Evolutionary conservation across 2,329 filamentous ascomycete genomes (phyloP), one percentile per base, ranked within the genome.

Genomic region (Xylariales sp.): DNA sequence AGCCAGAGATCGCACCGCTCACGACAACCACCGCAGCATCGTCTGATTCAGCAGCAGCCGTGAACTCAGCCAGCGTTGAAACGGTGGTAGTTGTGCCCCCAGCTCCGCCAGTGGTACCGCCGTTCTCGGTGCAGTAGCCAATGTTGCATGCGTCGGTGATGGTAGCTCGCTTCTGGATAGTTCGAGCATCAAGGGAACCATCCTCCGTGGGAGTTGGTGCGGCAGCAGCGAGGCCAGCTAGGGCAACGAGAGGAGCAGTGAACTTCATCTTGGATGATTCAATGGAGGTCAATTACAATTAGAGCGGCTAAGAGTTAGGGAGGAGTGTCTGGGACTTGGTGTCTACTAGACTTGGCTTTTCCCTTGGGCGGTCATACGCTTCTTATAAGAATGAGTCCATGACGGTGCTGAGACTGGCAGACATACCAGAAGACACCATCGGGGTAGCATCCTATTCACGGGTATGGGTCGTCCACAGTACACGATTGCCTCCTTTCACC

Each of bases 1-100:
- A 57, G 4, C 63, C 54, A 1, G 58, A 62, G 49, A 77, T 73
- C 12, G 63, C 48, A 4, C 71, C 71, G 27, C 58, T 58, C 33
- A 77, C 62, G 29, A 73, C 52, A 31, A 76, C 63, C 29, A 76
- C 66, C 41, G 63, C 62, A 6, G 66, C 57, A 3, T 59, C 65
- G 11, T 69, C 64, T 24, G 70, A 68, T 3, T 62, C 57, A 20
- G 72, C 74, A 3, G 76, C 75, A 2, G 67, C 59, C 4, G 67
- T 70, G 46, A 80, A 68, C 20, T 67, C 60, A 18, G 69, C 65
- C 22, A 76, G 70, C 4, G 66, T 68, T 15, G 69, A 69, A 40
- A 80, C 76, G 6, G 74, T 78, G 20, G 70, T 73, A 5, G 73
- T 75, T 2, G 70, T 64, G 37, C 74, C 76, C n/a, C 69, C 73